Percentiles rank a stretch among this genome's conserved stretches.
These are phyloP conservation scores for Phoma sp. DNA, from an alignment of 2,329 filamentous ascomycete species.

Conservation along the genomic window DNA sequence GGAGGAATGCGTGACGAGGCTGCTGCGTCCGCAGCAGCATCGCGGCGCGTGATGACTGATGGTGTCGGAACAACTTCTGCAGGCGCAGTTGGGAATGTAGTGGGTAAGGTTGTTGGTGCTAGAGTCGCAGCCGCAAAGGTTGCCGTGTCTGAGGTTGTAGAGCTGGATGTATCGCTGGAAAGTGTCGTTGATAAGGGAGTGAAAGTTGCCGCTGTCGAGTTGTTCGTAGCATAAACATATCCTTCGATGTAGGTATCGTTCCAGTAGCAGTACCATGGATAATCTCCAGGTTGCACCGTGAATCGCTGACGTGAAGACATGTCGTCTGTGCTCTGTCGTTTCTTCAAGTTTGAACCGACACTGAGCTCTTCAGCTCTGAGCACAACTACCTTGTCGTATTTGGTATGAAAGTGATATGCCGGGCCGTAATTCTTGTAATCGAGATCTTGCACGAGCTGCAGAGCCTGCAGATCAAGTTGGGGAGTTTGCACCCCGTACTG, in stretches of 20 bases:
- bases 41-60: slow-evolving; percentile 19
- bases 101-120: slow-evolving; percentile 9
- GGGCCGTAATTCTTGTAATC: slow-evolving; percentile 63
- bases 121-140: slow-evolving; percentile 16
- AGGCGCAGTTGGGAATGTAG: slow-evolving; percentile 15
- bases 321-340: slow-evolving; percentile 24
- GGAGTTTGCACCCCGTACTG: slow-evolving; percentile 69
- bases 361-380: slow-evolving; percentile 49
- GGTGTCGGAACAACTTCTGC: slow-evolving; percentile 10
- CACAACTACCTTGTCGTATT: slow-evolving; percentile 70
- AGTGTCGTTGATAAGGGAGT: slow-evolving; percentile 34
- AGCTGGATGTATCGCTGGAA: slow-evolving; percentile 27
- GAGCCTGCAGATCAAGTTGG: slow-evolving; percentile 53
- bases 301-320: slow-evolving; percentile 47
- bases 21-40: slow-evolving; percentile 26
- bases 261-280: slow-evolving; percentile 74
- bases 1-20: slow-evolving; percentile 32
- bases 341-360: slow-evolving; percentile 28
- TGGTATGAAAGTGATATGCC: slow-evolving; percentile 66
- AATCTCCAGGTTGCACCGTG: slow-evolving; percentile 60
- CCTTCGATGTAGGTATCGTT: slow-evolving; percentile 70
- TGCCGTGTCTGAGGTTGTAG: slow-evolving; percentile 18
- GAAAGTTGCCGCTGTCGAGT: slow-evolving; percentile 49
- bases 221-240: slow-evolving; percentile 68
- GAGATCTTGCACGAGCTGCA: slow-evolving; percentile 64